These are phyloP conservation scores for Chlamydomonas incerta DNA, from an alignment of 139 green algal species.

Conservation along the genomic window DNA sequence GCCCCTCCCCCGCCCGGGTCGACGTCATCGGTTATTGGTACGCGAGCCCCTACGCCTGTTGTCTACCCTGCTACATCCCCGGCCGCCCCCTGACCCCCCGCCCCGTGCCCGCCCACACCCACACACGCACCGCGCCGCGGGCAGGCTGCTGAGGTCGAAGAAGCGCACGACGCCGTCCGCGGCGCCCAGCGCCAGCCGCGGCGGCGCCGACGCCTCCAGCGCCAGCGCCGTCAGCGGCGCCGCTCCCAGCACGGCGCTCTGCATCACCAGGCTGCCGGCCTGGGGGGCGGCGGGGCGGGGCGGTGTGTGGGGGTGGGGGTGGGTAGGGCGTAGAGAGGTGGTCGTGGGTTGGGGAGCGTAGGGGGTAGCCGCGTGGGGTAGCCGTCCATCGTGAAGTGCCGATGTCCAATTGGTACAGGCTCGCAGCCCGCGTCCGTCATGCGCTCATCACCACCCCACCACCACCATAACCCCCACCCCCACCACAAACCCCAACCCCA, in stretches of 20 bases:
- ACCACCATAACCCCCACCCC: too few relatives aligned
- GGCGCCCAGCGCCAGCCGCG: constrained; percentile 49
- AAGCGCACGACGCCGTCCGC: constrained; percentile 61
- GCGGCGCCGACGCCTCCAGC: constrained; percentile 54
- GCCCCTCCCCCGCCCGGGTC: too few relatives aligned
- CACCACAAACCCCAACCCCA: too few relatives aligned
- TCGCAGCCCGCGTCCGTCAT: too few relatives aligned
- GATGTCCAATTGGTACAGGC: too few relatives aligned
- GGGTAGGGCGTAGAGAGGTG: neutral
- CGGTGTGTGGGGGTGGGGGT: neutral
- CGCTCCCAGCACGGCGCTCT: constrained; percentile 53
- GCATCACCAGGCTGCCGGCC: constrained; percentile 29
- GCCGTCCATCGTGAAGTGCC: too few relatives aligned
- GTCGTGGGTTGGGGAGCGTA: neutral
- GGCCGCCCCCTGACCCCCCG: neutral
- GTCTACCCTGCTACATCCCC: too few relatives aligned
- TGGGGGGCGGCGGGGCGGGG: neutral
- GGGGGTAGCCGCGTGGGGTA: too few relatives aligned
- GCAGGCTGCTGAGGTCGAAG: constrained; percentile 54
- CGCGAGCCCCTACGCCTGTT: too few relatives aligned
- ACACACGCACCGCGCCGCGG: constrained; percentile 3
- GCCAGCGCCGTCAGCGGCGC: constrained; percentile 48
- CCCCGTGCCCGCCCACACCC: neutral
- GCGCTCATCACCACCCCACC: too few relatives aligned
- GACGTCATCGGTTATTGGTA: too few relatives aligned